A percentile compares a stretch with the other conserved stretches of the same genome.
phyloP scores from a whole-genome alignment of 23 red algal species.

The Gracilariopsis chorda region DNA sequence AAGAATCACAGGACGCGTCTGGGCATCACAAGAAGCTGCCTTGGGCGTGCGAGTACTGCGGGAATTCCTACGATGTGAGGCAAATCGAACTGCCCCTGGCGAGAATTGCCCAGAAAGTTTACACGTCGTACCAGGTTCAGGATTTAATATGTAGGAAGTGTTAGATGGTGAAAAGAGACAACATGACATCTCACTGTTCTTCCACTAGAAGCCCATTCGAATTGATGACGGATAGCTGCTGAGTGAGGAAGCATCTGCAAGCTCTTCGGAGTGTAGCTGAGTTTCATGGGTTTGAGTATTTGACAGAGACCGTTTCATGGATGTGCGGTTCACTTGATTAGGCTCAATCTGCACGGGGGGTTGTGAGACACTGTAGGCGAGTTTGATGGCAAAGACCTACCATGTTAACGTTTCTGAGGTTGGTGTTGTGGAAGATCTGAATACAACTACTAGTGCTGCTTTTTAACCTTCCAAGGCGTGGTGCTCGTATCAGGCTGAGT shows the following conservation, averaged over 20 bases:
- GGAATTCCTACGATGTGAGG: constrained; percentile 51
- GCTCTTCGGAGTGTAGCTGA: constrained; percentile 53
- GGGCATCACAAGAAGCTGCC: not conserved
- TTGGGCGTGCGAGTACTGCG: constrained; percentile 73
- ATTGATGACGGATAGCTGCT: not conserved
- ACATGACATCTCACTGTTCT: constrained; percentile 53
- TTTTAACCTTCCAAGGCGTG: too few relatives aligned
- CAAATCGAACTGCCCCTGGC: constrained; percentile 63
- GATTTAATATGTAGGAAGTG: constrained; percentile 66
- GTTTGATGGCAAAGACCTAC: too few relatives aligned
- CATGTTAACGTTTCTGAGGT: too few relatives aligned
- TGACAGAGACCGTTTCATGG: constrained; percentile 57
- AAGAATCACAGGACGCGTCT: not conserved
- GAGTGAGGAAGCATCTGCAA: constrained; percentile 25
- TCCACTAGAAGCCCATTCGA: constrained; percentile 46
- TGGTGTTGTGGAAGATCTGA: too few relatives aligned
- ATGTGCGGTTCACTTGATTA: constrained; percentile 29
- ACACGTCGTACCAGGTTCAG: constrained; percentile 71
- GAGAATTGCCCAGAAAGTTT: constrained; percentile 50
- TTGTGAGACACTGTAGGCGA: too few relatives aligned
- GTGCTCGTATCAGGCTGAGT: too few relatives aligned
- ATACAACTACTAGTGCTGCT: too few relatives aligned
- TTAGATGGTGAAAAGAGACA: constrained; percentile 68
- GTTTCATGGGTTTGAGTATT: constrained; percentile 52
- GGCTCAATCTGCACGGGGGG: too few relatives aligned